phyloP scores from a whole-genome alignment of 23 red algal genomes.

The Pyropia yezoensis region DNA sequence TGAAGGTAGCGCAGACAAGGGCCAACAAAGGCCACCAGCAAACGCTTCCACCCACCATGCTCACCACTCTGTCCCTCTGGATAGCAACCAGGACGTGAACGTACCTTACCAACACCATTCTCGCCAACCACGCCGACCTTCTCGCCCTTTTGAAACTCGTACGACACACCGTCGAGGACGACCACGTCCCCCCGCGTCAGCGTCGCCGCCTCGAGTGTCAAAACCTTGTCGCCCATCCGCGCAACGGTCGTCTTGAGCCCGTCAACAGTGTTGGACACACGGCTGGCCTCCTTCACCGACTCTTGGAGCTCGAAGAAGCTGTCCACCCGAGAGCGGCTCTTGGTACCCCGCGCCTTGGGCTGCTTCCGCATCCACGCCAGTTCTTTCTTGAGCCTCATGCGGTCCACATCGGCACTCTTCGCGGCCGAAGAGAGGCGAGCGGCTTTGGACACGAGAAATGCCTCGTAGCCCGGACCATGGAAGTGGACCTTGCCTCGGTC shows the following conservation, averaged over 20 bases:
- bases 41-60: no score
- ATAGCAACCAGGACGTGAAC: constrained; percentile 3
- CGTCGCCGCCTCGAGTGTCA: constrained; percentile 23
- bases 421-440: constrained; percentile 4
- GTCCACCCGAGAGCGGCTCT: constrained; percentile 54
- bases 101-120: constrained; percentile 73
- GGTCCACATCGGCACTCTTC: constrained; percentile 5
- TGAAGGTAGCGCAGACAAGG: no score
- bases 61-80: no score
- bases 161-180: constrained; percentile 40
- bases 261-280: constrained; percentile 2
- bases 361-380: constrained; percentile 73
- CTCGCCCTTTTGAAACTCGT: constrained; percentile 68
- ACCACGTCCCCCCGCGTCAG: constrained; percentile 22
- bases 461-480: constrained; percentile 52
- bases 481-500: constrained; percentile 25
- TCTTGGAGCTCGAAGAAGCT: constrained; percentile 44
- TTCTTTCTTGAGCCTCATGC: constrained; percentile 41
- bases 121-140: constrained; percentile 73
- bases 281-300: background rate
- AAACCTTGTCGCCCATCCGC: constrained; percentile 39
- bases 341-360: constrained; percentile 59
- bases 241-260: constrained; percentile 10
- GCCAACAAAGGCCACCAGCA: background rate
- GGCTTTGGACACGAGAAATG: constrained; percentile 60